A percentile compares a stretch with the other conserved stretches of the same genome.
These are phyloP conservation scores for Pseudogymnoascus sp. DNA, from an alignment of 2,329 filamentous ascomycete species.

Conservation along the genomic window DNA sequence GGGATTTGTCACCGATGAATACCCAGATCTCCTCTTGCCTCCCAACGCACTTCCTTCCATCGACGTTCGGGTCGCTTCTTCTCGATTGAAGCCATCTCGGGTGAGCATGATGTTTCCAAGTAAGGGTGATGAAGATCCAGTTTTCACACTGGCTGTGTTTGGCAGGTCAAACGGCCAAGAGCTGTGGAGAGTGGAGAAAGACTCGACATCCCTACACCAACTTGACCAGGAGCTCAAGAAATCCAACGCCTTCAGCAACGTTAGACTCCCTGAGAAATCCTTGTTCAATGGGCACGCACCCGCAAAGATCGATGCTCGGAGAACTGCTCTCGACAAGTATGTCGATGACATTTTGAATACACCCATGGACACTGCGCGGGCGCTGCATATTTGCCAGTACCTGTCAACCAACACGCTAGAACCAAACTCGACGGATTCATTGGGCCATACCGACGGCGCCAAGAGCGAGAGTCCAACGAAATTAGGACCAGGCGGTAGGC, in stretches of 20 bases:
- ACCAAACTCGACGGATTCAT: conserved; percentile 51
- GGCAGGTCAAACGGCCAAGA: conserved; percentile 68
- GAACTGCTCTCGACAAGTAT: conserved; percentile 73
- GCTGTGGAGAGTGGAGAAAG: conserved; percentile 92
- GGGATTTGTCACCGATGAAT: conserved; percentile 76
- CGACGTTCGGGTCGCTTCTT: conserved; percentile 80
- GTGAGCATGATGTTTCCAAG: conserved; percentile 75
- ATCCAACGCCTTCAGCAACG: conserved; percentile 56
- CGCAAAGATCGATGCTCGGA: conserved; percentile 82
- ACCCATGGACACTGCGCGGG: conserved; percentile 66
- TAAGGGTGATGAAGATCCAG: conserved; percentile 80
- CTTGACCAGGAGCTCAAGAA: conserved; percentile 77
- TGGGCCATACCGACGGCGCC: conserved; percentile 31
- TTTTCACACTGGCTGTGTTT: conserved; percentile 83
- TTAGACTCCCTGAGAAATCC: conserved; percentile 71
- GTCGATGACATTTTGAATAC: conserved; percentile 80
- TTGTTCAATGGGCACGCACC: conserved; percentile 90
- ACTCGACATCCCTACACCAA: conserved; percentile 69
- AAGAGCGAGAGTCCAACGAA: conserved; percentile 33
- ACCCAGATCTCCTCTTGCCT: conserved; percentile 74
- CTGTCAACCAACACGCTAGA: conserved; percentile 62
- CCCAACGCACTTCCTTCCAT: conserved; percentile 85
- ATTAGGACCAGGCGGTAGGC: conserved; percentile 54
- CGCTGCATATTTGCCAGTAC: conserved; percentile 78
- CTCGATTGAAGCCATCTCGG: conserved; percentile 85